Conservation (phyloP, 257 asterid genomes). For the Coffea eugenioides region DNA sequence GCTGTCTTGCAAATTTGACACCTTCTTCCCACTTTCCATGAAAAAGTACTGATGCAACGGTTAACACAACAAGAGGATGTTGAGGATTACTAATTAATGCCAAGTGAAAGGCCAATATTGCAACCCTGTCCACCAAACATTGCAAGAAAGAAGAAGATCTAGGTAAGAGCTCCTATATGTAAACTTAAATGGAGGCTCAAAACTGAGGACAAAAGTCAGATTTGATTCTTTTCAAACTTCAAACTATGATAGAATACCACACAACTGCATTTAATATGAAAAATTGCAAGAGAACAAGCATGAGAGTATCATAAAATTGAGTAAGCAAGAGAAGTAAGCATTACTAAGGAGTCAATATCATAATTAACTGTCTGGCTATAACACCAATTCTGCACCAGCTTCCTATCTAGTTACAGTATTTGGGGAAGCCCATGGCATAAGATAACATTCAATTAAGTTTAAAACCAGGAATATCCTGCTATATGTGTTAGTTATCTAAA, state of each 20-base stretch:
- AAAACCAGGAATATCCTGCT: neutral
- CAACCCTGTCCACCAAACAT: conserved; percentile 59
- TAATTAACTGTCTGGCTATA: neutral
- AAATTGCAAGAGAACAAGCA: neutral
- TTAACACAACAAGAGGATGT: conserved; percentile 57
- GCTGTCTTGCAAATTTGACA: conserved; percentile 56
- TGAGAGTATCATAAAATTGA: too few species aligned
- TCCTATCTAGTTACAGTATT: neutral
- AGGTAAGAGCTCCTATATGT: neutral
- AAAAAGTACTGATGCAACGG: conserved; percentile 77
- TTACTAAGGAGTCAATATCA: neutral
- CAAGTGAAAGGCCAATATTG: conserved; percentile 69
- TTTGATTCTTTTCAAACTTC: neutral
- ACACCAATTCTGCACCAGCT: neutral
- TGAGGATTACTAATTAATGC: conserved; percentile 66
- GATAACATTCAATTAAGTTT: neutral
- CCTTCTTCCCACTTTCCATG: conserved; percentile 67
- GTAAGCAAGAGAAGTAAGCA: neutral
- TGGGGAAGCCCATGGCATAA: neutral
- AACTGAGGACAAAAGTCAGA: neutral
- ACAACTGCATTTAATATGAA: neutral
- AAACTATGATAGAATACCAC: neutral
- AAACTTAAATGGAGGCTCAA: neutral
- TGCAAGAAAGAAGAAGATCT: conserved; percentile 11
- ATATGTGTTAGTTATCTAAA: neutral